Conservation (phyloP, 2,329 filamentous ascomycete species). For the Lojkania enalia region DNA sequence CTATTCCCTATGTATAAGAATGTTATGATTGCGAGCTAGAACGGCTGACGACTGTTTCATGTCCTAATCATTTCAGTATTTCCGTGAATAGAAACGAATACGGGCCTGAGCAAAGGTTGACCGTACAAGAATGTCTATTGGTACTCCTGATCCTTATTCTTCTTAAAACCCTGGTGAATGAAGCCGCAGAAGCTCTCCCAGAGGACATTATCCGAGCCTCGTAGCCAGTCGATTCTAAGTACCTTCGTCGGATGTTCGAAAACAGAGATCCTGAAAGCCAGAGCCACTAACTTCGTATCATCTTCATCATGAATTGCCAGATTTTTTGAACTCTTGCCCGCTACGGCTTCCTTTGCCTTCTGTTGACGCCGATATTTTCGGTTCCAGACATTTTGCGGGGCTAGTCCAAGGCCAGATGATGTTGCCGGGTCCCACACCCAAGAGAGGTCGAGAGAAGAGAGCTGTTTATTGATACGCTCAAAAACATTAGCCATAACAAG, state of each 20-base stretch:
- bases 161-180: conserved; percentile 5
- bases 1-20: too few relatives aligned
- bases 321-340: too few relatives aligned
- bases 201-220: conserved; percentile 71
- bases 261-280: conserved; percentile 48
- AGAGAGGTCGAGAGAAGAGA: conserved; percentile 61
- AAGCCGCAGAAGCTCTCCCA: conserved; percentile 91
- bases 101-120: too few relatives aligned
- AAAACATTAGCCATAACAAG: conserved; percentile 26
- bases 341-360: conserved; percentile 12
- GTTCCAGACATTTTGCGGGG: conserved; percentile 76
- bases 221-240: conserved; percentile 67
- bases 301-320: too few relatives aligned
- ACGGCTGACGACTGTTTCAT: too few relatives aligned
- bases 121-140: too few relatives aligned
- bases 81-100: too few relatives aligned
- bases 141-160: too few relatives aligned
- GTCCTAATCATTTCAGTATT: too few relatives aligned
- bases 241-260: conserved; percentile 38
- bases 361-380: conserved; percentile 68
- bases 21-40: too few relatives aligned
- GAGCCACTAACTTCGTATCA: conserved; percentile 31
- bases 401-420: conserved; percentile 63
- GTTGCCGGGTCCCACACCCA: conserved; percentile 66
- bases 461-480: conserved; percentile 50